Base-by-base conservation (phyloP, 768 basidiomycete species). In the Clathrus columnatus region DNA sequence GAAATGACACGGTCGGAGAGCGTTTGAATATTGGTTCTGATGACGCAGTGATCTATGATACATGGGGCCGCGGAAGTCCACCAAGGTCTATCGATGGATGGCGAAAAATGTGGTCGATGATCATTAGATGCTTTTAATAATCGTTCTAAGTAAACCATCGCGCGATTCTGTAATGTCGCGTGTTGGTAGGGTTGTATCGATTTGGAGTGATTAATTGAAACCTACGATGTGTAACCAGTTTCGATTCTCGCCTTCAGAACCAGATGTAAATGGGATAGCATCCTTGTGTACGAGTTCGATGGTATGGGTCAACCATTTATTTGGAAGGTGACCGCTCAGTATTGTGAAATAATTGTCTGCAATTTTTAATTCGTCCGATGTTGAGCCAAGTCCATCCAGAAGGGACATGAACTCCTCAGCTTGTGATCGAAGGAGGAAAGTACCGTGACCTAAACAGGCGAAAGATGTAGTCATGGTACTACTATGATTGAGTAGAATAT, bases 311-410 rank as follows among this genome's bases (percentile, higher is more conserved):
- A 83, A 77, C 83, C 84, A 85, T 8, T 75, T 67, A 63, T 84
- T 81, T 1, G 82, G 77, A 41, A 77, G 62, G 18, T 64, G 66
- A 62, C 84, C 85, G 53, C 69, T 70, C 47, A 85, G 65, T 49
- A 86, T 68, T 1, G 82, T 72, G 62, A 77, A 86, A 60, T 84
- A 84, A 58, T 86, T 86, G 63, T 86, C 85, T 3, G 83, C 81
- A 82, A 84, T 85, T 60, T 76, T 73, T 61, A 73, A 67, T 59
- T 83, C 75, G 32, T 79, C 78, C 3, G 72, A 65, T 0, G 78
- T 71, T 36, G 73, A 65, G 30, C 77, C 70, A 21, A 51, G 41
- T 17, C 51, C 51, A 4, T 68, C 55, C 59, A 84, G 63, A 43
- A 84, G 70, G 14, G 67, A 64, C 17, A 84, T 64, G 62, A 84